Conservation (phyloP, 139 green algal genomes). For the Closterium sp. region DNA sequence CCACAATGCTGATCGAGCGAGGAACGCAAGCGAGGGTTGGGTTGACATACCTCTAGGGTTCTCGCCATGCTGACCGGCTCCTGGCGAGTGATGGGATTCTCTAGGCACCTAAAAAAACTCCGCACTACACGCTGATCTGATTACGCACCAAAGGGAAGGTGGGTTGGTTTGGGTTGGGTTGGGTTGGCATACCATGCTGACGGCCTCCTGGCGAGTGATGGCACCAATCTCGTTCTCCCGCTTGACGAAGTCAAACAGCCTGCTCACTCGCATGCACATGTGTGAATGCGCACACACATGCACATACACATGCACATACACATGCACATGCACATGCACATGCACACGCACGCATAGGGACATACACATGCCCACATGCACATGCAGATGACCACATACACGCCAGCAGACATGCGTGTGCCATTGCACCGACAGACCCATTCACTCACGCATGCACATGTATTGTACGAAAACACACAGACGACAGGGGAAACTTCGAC, state of each 20-base stretch:
- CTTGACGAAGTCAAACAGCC: slow-evolving; percentile 73
- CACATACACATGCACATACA: background rate
- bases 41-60: too few species aligned
- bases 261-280: background rate
- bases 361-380: background rate
- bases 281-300: background rate
- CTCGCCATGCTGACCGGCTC: too few species aligned
- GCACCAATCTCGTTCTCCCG: slow-evolving; percentile 76
- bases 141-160: too few species aligned
- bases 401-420: background rate
- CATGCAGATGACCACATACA: background rate
- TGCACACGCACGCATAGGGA: background rate
- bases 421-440: too few species aligned
- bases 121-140: too few species aligned
- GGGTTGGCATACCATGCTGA: slow-evolving; percentile 88
- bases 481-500: too few species aligned
- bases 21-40: too few species aligned
- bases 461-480: too few species aligned
- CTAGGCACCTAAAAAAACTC: too few species aligned
- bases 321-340: background rate
- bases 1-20: too few species aligned
- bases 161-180: background rate
- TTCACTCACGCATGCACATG: too few species aligned
- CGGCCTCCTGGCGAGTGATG: slow-evolving; percentile 97
- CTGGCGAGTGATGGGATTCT: too few species aligned